Base-by-base conservation (phyloP, 1,284 basidiomycete genomes). In the Boletellus deceptivus region DNA sequence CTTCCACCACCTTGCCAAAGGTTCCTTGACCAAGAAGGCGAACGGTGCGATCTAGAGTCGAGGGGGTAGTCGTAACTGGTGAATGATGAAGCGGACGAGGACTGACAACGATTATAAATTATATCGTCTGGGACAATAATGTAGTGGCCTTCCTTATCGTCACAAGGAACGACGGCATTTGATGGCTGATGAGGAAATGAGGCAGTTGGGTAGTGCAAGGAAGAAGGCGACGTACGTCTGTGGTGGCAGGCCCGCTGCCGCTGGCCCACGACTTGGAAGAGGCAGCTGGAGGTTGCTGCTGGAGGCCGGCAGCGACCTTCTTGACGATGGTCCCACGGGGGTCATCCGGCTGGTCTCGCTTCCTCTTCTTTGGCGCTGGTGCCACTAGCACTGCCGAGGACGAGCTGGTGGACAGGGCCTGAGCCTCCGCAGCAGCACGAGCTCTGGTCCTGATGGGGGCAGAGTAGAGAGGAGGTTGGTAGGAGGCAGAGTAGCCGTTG, bases 1-100 rank as follows among this genome's bases (percentile, higher is more conserved):
- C 94, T 68, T 98, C 93, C 49, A 99, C 95, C 25, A 99, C 97
- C 72, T 99, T 99, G 59, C 97, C 97, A 65, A 99, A 99, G 7
- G 97, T 99, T 6, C 97, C 97, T 74, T 99, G 97, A 16, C 97
- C 97, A 3, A 99, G 78, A 36, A 96, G 76, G 49, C 86, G 81
- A 48, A 95, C 83, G 49, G 96, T 98, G 55, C 90, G 89, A 79
- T 95, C 93, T 94, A 62, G 13, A 42, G 35, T 48, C 35, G 55
- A 43, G 37, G 53, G n/a, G 18, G 56, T 69, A 41, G 70, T 68
- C 25, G 20, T 33, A 37, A 51, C n/a, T 46, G 40, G 27, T 35
- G 20, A 18, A 45, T 35, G 33, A 11, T 18, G 42, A 3, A 3
- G 11, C n/a, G 13, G 34, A 46, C 40, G 27, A 35, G 31, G 25